Base-by-base conservation (phyloP, 1,284 basidiomycete genomes). In the Vanrija sp. region DNA sequence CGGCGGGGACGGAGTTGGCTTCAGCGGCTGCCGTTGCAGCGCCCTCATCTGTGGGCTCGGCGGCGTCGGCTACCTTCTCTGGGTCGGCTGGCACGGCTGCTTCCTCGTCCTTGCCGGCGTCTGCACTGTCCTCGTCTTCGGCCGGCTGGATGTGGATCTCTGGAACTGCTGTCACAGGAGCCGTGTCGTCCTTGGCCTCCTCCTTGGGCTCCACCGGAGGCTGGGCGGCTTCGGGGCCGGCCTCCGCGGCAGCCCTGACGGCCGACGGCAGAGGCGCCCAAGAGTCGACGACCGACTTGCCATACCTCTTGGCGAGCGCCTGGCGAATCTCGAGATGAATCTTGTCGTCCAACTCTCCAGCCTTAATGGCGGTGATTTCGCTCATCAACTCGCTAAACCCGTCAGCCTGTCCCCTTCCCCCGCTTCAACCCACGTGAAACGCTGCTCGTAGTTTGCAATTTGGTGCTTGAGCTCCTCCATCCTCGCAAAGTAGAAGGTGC, bases 361-460 rank as follows among this genome's bases (percentile, higher is more conserved):
- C 78, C 29, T 85, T 84, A 63, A 92, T 87, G 7, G 85, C 83
- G 53, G 87, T 84, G 49, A 76, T 67, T 51, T 77, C 75, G 9
- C 54, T 48, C 65, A 72, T 68, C 40, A 77, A 57, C 7, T 57
- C 55, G 26, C 59, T 61, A 43, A 5, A 5, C n/a, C 15, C 9
- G 51, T 55, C 26, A 60, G 51, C 19, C 5, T 6, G 19, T 18
- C 26, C 10, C 26, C 19, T n/a, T 19, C 28, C 12, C n/a, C 10
- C 26, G 16, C 21, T 46, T 16, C 12, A 34, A 76, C 80, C 42
- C 64, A 88, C 89, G 84, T 88, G 80, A 91, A 94, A 54, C 82
- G 84, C 23, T 77, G 69, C 75, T 94, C 91, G 68, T 91, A 87
- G 2, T 78, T 79, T 43, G 80, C 69, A 46, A 94, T 90, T 44